phyloP scores from a whole-genome alignment of 78 protist genomes.

The Dictyostelium brefeldianum region DNA sequence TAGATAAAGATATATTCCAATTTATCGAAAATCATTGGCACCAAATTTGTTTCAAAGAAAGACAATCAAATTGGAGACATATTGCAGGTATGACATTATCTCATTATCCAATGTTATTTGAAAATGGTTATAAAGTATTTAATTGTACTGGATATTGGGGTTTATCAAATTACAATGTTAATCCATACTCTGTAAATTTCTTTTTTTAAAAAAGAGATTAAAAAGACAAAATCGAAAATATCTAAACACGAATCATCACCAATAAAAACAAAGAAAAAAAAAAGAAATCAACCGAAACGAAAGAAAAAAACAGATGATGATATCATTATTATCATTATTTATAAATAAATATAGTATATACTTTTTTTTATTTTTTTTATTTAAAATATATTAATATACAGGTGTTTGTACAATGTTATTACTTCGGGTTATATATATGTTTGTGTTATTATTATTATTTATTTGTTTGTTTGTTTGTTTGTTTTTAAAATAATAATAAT shows the following conservation, averaged over 20 bases:
- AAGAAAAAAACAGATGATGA: too few relatives aligned
- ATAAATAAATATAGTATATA: too few relatives aligned
- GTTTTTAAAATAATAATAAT: neutral
- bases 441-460: neutral
- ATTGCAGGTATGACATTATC: slow-evolving; percentile 1
- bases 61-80: slow-evolving; percentile 13
- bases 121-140: neutral
- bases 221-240: too few relatives aligned
- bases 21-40: neutral
- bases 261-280: too few relatives aligned
- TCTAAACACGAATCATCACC: too few relatives aligned
- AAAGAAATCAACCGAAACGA: too few relatives aligned
- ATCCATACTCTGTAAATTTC: slow-evolving; percentile 3
- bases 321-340: too few relatives aligned
- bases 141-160: slow-evolving; percentile 21
- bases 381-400: too few relatives aligned
- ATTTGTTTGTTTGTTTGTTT: neutral
- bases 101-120: neutral
- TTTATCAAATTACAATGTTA: neutral
- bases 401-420: too few relatives aligned
- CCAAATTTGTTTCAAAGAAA: neutral
- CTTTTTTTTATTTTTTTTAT: too few relatives aligned
- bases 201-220: neutral
- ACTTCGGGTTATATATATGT: too few relatives aligned
- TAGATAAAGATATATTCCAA: neutral